A percentile compares a stretch with the other conserved stretches of the same genome.
These are phyloP conservation scores for Lactifluus volemus DNA, from an alignment of 768 basidiomycete genomes.

Conservation along the genomic window DNA sequence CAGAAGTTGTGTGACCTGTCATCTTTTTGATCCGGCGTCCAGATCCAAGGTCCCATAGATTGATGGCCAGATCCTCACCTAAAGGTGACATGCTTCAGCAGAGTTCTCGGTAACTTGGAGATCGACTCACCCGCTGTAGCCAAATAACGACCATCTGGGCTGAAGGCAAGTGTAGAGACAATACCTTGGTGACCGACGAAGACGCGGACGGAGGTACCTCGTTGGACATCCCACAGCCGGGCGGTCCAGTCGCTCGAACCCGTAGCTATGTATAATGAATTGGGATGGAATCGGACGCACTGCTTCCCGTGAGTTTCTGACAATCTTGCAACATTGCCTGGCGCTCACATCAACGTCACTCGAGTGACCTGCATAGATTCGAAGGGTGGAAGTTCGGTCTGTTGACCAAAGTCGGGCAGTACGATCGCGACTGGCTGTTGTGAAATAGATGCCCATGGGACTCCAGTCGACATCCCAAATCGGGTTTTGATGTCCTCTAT, in stretches of 20 bases:
- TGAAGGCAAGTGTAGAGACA: constrained; percentile 78
- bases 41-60: constrained; percentile 95
- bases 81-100: neutral
- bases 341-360: constrained; percentile 91
- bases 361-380: constrained; percentile 93
- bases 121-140: constrained; percentile 69
- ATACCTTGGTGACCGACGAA: constrained; percentile 93
- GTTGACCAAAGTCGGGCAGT: constrained; percentile 97
- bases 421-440: constrained; percentile 86
- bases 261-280: constrained; percentile 93
- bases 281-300: constrained; percentile 96
- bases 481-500: constrained; percentile 92
- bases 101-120: neutral
- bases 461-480: constrained; percentile 99
- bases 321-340: neutral
- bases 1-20: constrained; percentile 83
- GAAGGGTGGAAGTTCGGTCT: constrained; percentile 74
- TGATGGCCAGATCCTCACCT: constrained; percentile 91
- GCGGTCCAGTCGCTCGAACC: constrained; percentile 96
- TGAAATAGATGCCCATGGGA: constrained; percentile 97
- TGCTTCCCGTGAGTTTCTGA: constrained; percentile 27
- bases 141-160: constrained; percentile 89
- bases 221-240: constrained; percentile 96
- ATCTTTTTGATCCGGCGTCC: constrained; percentile 93
- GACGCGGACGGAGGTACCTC: constrained; percentile 86